Evolutionary conservation across 805 yeast species (phyloP).

Genomic region (Clavispora santaluciae): DNA sequence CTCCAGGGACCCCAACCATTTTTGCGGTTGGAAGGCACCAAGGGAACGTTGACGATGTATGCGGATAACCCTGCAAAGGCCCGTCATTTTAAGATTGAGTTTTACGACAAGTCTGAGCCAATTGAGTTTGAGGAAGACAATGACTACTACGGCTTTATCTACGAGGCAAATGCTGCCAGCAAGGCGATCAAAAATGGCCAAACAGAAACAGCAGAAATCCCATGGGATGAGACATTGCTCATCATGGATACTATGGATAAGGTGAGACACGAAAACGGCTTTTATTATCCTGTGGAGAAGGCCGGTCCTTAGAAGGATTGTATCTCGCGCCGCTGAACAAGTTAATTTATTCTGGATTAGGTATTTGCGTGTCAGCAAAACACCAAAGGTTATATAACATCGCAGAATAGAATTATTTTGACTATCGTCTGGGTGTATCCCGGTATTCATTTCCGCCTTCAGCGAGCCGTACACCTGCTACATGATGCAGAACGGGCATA

Average conservation of each 20-base stretch:
- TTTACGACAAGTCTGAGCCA: slow-evolving; percentile 21
- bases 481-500: too few species aligned
- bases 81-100: slow-evolving; percentile 26
- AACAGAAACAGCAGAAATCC: slow-evolving; percentile 30
- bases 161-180: slow-evolving; percentile 54
- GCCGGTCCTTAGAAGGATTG: neutral
- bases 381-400: too few species aligned
- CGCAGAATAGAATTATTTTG: too few species aligned
- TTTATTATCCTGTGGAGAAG: slow-evolving; percentile 40
- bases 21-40: slow-evolving; percentile 31
- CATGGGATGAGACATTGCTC: slow-evolving; percentile 43
- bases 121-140: slow-evolving; percentile 29
- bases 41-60: slow-evolving; percentile 27
- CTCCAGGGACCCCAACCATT: slow-evolving; percentile 24
- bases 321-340: too few species aligned
- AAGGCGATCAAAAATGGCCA: slow-evolving; percentile 38
- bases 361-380: too few species aligned
- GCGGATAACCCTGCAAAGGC: slow-evolving; percentile 33
- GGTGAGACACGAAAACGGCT: slow-evolving; percentile 39
- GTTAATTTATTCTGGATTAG: too few species aligned
- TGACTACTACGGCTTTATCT: slow-evolving; percentile 46
- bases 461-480: too few species aligned
- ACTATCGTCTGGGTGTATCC: too few species aligned
- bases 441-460: too few species aligned
- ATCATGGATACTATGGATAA: slow-evolving; percentile 48